A percentile compares a stretch with the other conserved stretches of the same genome.
Conservation (phyloP, 169 alveolate genomes). For the Ichthyophthirius multifiliis region DNA sequence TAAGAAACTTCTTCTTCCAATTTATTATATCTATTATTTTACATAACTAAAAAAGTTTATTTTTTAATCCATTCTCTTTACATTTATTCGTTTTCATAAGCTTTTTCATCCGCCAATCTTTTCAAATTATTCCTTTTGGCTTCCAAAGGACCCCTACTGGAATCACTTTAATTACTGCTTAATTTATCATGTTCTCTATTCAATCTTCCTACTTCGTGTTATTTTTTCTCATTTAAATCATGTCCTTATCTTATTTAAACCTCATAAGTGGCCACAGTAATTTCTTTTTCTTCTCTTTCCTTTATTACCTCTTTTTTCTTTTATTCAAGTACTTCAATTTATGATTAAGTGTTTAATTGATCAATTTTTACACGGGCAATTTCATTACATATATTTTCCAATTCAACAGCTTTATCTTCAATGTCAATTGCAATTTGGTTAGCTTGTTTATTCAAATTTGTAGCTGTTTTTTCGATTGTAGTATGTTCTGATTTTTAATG, state of each 20-base stretch:
- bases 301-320: constrained; percentile 61
- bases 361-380: constrained; percentile 87
- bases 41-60: constrained; percentile 78
- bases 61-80: constrained; percentile 86
- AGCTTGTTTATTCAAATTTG: constrained; percentile 65
- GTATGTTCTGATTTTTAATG: constrained; percentile 65
- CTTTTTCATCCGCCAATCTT: constrained; percentile 61
- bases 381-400: constrained; percentile 82
- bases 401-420: constrained; percentile 77
- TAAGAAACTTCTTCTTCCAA: constrained; percentile 64
- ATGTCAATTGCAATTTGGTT: constrained; percentile 48
- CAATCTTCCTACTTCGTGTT: constrained; percentile 86
- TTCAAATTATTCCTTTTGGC: constrained; percentile 75
- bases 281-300: constrained; percentile 57
- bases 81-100: constrained; percentile 62
- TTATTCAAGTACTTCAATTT: constrained; percentile 66
- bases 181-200: constrained; percentile 85
- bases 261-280: constrained; percentile 58
- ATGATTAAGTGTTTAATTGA: constrained; percentile 78
- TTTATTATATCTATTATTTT: constrained; percentile 60
- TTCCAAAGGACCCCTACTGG: constrained; percentile 81
- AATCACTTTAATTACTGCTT: constrained; percentile 70
- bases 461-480: constrained; percentile 67
- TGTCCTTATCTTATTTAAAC: constrained; percentile 83
- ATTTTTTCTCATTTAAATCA: constrained; percentile 85